Evolutionary conservation across 371 early-diverging fungal species (phyloP).

Genomic region (Mortierella sp.): DNA sequence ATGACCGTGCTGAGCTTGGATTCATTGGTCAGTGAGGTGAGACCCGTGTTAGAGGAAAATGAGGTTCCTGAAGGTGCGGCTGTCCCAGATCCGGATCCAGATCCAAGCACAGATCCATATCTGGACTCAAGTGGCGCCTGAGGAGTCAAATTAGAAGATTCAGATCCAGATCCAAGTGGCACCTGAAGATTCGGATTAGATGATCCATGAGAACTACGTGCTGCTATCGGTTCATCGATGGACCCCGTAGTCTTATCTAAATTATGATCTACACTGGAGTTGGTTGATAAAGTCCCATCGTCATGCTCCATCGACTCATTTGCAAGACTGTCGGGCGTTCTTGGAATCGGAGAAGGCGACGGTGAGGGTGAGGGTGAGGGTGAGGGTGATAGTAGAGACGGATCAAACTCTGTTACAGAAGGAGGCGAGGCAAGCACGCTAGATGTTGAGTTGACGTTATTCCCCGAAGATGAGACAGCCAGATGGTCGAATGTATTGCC

Average conservation of each 20-base stretch:
- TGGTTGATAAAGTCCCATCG: not conserved
- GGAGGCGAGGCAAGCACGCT: not conserved
- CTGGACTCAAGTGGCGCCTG: too few species aligned
- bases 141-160: too few species aligned
- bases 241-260: not conserved
- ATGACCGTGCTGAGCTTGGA: slow-evolving; percentile 1
- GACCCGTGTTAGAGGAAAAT: not conserved
- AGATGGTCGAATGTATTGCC: not conserved
- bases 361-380: not conserved
- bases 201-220: not conserved
- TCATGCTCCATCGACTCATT: not conserved
- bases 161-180: not conserved
- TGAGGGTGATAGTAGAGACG: not conserved
- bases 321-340: slow-evolving; percentile 1
- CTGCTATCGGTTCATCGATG: not conserved
- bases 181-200: not conserved
- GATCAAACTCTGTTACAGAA: not conserved
- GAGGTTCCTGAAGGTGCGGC: not conserved
- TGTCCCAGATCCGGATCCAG: not conserved
- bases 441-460: not conserved
- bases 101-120: not conserved
- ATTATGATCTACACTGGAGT: not conserved
- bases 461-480: not conserved
- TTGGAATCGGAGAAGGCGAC: slow-evolving; percentile 1
- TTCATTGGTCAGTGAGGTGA: not conserved